These are phyloP conservation scores for Heliamphora ciliata DNA, from an alignment of 179 eudicot genomes.

Conservation along the genomic window DNA sequence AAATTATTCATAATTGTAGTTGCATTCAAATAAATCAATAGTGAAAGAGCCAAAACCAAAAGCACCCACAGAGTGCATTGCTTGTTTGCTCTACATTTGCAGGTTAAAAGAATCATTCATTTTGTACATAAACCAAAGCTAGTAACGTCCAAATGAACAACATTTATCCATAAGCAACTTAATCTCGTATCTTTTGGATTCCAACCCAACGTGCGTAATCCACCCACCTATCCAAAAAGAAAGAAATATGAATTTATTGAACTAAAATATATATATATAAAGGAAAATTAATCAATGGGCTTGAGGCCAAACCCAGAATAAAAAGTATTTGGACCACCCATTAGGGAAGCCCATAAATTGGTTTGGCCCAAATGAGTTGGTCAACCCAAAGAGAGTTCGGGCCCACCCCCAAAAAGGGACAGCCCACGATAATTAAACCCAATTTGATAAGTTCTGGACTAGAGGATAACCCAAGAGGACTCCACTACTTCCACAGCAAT, in stretches of 20 bases:
- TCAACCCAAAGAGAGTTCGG: too few relatives aligned
- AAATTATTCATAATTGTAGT: too few relatives aligned
- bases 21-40: neutral
- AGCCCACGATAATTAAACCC: too few relatives aligned
- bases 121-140: neutral
- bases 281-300: too few relatives aligned
- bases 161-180: constrained; percentile 7
- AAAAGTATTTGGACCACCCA: too few relatives aligned
- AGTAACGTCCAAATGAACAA: neutral
- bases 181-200: constrained; percentile 58
- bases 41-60: neutral
- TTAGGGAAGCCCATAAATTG: too few relatives aligned
- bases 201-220: constrained; percentile 94
- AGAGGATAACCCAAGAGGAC: too few relatives aligned
- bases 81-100: neutral
- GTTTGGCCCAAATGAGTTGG: too few relatives aligned
- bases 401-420: too few relatives aligned
- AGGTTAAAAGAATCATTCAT: neutral
- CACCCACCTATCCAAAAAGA: constrained; percentile 61
- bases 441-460: too few relatives aligned
- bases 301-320: too few relatives aligned
- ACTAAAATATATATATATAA: neutral
- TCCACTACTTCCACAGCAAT: too few relatives aligned
- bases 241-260: neutral
- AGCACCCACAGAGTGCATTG: neutral